phyloP scores from a whole-genome alignment of 1,284 basidiomycete genomes.

The Moesziomyces sp. region DNA sequence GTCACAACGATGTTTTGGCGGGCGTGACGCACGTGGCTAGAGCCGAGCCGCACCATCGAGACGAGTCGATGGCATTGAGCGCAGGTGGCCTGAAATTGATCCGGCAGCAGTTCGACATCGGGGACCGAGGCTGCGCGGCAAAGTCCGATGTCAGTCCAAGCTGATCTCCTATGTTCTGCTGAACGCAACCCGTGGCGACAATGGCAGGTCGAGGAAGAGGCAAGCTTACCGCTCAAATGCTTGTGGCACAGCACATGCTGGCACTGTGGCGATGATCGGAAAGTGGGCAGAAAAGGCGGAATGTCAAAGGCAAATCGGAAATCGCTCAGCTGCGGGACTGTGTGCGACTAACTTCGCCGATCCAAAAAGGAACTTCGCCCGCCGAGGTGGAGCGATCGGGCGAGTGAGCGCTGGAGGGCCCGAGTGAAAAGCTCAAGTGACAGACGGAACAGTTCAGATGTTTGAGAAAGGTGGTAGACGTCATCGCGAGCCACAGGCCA shows the following conservation, averaged over 20 bases:
- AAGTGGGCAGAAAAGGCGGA: not conserved
- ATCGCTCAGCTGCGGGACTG: not conserved
- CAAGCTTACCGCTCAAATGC: slow-evolving; percentile 18
- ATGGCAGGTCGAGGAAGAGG: no score
- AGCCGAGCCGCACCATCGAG: slow-evolving; percentile 14
- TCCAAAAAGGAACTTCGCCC: slow-evolving; percentile 20
- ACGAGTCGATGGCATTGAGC: slow-evolving; percentile 3
- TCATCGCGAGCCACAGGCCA: not conserved
- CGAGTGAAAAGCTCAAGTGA: slow-evolving; percentile 4
- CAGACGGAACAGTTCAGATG: slow-evolving; percentile 40
- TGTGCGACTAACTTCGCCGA: slow-evolving; percentile 29
- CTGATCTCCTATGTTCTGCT: not conserved
- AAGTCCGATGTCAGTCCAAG: not conserved
- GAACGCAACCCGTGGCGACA: not conserved
- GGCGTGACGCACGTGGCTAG: slow-evolving; percentile 4
- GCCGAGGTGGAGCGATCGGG: not conserved
- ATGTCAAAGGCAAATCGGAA: not conserved
- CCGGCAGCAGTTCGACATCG: slow-evolving; percentile 2
- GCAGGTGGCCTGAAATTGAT: slow-evolving; percentile 13
- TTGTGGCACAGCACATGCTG: slow-evolving; percentile 36
- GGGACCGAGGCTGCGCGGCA: not conserved
- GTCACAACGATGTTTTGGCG: no score
- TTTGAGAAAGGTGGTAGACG: slow-evolving; percentile 20
- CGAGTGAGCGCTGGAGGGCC: not conserved
- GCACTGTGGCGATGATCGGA: no score